A percentile compares a stretch with the other conserved stretches of the same genome.
Evolutionary conservation across 148 eudicot species (phyloP).

Genomic region (Fagopyrum tataricum): DNA sequence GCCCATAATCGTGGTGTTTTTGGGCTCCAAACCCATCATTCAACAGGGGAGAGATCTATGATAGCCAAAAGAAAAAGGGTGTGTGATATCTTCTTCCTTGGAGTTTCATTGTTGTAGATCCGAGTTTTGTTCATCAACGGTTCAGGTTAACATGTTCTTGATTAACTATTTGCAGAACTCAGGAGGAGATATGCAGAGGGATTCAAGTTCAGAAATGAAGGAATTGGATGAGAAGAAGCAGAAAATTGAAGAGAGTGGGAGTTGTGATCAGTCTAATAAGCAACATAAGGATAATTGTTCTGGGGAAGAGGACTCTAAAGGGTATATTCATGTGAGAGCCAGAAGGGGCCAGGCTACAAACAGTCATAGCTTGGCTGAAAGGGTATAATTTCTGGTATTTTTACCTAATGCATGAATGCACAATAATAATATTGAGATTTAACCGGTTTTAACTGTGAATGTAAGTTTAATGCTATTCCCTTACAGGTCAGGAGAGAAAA

Average conservation of each 20-base stretch:
- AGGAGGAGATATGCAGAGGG: slow-evolving; percentile 6
- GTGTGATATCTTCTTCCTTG: neutral
- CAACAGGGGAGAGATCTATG: neutral
- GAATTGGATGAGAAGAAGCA: slow-evolving; percentile 13
- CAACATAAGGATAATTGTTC: slow-evolving; percentile 15
- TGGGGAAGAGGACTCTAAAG: slow-evolving; percentile 18
- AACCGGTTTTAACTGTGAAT: neutral
- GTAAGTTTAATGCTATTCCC: neutral
- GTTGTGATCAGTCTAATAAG: slow-evolving; percentile 12
- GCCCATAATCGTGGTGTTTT: slow-evolving; percentile 1
- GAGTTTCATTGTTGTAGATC: neutral
- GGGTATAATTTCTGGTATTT: slow-evolving; percentile 12
- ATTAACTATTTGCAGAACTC: neutral
- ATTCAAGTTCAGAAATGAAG: slow-evolving; percentile 17
- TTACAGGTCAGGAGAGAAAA: slow-evolving; percentile 84
- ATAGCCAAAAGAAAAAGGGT: slow-evolving; percentile 10
- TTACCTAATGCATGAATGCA: neutral
- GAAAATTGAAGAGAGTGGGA: slow-evolving; percentile 15
- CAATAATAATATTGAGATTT: neutral
- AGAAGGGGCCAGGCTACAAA: slow-evolving; percentile 24
- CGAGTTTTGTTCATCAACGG: neutral
- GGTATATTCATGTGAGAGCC: slow-evolving; percentile 21
- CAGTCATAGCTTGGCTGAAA: slow-evolving; percentile 23
- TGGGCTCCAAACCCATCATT: neutral
- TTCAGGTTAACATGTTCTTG: neutral